These are phyloP conservation scores for Sporothrix humicola DNA, from an alignment of 2,329 filamentous ascomycete genomes.

Conservation along the genomic window DNA sequence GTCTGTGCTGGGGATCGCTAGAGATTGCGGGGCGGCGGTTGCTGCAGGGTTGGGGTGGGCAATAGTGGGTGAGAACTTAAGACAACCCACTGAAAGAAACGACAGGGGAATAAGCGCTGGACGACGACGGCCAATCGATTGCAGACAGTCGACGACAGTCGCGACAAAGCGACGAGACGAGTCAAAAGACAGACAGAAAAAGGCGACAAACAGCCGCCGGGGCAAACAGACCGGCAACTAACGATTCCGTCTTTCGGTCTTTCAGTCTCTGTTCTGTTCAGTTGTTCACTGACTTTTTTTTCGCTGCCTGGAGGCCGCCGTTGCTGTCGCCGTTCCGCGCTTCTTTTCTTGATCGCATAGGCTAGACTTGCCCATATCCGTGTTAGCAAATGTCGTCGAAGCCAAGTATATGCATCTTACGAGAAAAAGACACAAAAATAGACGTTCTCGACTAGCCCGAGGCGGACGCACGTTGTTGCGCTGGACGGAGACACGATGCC, in stretches of 20 bases:
- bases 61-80: too few relatives aligned
- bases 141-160: not conserved
- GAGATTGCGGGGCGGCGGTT: constrained; percentile 19
- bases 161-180: not conserved
- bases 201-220: constrained; percentile 11
- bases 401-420: not conserved
- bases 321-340: not conserved
- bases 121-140: constrained; percentile 31
- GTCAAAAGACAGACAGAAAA: too few relatives aligned
- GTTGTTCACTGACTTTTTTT: not conserved
- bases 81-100: not conserved
- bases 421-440: too few relatives aligned
- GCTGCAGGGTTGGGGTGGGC: not conserved
- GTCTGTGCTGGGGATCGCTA: not conserved
- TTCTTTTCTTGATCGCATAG: not conserved
- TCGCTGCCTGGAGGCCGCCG: constrained; percentile 15
- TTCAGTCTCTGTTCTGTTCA: not conserved
- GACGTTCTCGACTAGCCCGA: not conserved
- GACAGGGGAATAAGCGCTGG: constrained; percentile 30
- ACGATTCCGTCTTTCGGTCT: too few relatives aligned
- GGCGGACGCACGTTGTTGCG: not conserved
- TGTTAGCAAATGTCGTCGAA: not conserved
- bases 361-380: not conserved
- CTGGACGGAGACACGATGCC: constrained; percentile 2
- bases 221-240: not conserved